These are phyloP conservation scores for Botrytis elliptica DNA, from an alignment of 2,329 filamentous ascomycete species.

Conservation along the genomic window DNA sequence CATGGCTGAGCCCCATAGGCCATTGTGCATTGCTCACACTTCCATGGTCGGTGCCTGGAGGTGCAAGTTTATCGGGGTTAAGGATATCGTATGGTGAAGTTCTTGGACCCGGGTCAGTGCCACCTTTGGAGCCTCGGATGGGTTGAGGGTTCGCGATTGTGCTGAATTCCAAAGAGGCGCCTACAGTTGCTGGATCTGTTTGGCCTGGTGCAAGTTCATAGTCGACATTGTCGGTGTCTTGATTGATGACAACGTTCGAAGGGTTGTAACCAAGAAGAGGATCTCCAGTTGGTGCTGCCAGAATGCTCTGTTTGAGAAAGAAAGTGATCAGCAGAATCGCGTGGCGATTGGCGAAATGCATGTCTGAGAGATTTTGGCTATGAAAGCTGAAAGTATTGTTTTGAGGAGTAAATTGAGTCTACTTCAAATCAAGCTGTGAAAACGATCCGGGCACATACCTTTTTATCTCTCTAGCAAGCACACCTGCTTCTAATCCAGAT, in stretches of 20 bases:
- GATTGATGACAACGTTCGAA: slow-evolving; percentile 39
- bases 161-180: slow-evolving; percentile 54
- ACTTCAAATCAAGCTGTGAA: not conserved
- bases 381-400: not conserved
- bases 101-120: slow-evolving; percentile 59
- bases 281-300: slow-evolving; percentile 33
- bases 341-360: not conserved
- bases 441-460: not conserved
- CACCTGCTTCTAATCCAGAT: not conserved
- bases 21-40: slow-evolving; percentile 70
- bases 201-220: slow-evolving; percentile 51
- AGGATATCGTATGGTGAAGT: slow-evolving; percentile 67
- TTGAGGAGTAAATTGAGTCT: not conserved
- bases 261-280: slow-evolving; percentile 44
- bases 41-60: slow-evolving; percentile 71
- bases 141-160: slow-evolving; percentile 53
- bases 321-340: slow-evolving; percentile 19
- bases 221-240: slow-evolving; percentile 40
- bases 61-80: slow-evolving; percentile 69
- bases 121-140: slow-evolving; percentile 51
- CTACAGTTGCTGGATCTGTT: slow-evolving; percentile 49
- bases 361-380: not conserved
- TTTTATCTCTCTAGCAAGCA: not conserved
- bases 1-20: slow-evolving; percentile 46
- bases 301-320: slow-evolving; percentile 10